These are phyloP conservation scores for Fusarium sp. DNA, from an alignment of 2,329 filamentous ascomycete species.

Conservation along the genomic window DNA sequence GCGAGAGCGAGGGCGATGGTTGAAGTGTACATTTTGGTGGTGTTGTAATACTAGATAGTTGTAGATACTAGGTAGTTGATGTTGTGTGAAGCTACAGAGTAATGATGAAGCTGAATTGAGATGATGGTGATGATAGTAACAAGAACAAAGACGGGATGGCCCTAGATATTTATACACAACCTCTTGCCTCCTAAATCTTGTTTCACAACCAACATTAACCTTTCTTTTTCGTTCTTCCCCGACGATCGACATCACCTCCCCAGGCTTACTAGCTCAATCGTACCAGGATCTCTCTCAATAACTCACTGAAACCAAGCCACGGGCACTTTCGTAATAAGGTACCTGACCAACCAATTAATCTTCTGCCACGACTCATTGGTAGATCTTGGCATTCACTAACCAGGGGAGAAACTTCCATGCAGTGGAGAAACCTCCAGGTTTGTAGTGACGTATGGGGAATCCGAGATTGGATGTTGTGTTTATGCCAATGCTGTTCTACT, in stretches of 20 bases:
- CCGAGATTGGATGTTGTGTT: not conserved
- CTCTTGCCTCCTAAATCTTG: not conserved
- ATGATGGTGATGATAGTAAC: not conserved
- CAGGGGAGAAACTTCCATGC: conserved; percentile 10
- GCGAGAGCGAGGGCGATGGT: conserved; percentile 46
- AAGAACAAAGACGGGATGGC: no score
- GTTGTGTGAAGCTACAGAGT: no score
- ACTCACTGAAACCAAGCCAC: conserved; percentile 21
- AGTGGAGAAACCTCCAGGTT: conserved; percentile 1
- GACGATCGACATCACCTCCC: conserved; percentile 3
- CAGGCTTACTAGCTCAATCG: not conserved
- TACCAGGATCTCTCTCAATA: not conserved
- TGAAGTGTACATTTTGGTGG: conserved; percentile 46
- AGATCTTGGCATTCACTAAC: conserved; percentile 14
- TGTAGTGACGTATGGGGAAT: not conserved
- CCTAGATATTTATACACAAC: conserved; percentile 19
- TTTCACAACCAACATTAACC: not conserved
- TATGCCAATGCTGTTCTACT: not conserved
- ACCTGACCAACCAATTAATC: conserved; percentile 10
- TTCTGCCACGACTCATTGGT: conserved; percentile 18
- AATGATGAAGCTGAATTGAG: not conserved
- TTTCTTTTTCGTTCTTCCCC: conserved; percentile 11
- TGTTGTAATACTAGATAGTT: not conserved
- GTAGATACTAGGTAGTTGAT: no score
- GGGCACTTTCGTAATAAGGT: conserved; percentile 32